phyloP scores from a whole-genome alignment of 495 filamentous ascomycete species.

The Penicillium lagena region DNA sequence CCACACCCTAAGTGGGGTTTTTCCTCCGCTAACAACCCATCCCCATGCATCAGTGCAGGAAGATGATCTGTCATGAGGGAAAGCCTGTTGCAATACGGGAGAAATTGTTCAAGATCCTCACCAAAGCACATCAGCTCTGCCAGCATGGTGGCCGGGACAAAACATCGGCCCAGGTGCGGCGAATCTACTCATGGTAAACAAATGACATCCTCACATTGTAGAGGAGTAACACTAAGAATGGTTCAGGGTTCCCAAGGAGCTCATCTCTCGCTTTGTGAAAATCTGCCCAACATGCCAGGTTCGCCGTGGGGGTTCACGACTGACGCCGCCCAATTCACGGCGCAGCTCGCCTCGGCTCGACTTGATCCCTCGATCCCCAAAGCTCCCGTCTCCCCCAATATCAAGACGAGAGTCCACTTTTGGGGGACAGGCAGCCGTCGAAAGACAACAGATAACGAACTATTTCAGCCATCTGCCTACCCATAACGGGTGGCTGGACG shows the following conservation, averaged over 20 bases:
- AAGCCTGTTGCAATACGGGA: constrained; percentile 56
- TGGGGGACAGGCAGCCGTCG: constrained; percentile 15
- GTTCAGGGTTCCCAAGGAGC: constrained; percentile 50
- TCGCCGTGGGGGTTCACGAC: constrained; percentile 36
- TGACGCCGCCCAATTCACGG: constrained; percentile 40
- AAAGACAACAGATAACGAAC: constrained; percentile 22
- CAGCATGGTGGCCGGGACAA: constrained; percentile 57
- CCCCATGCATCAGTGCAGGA: constrained; percentile 19
- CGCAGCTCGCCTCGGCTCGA: constrained; percentile 36
- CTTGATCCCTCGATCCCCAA: constrained; percentile 31
- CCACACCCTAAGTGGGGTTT: no score
- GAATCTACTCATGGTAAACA: constrained; percentile 51
- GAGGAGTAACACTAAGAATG: constrained; percentile 1
- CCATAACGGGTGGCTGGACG: constrained; percentile 22
- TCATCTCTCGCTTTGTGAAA: constrained; percentile 53
- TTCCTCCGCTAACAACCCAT: no score
- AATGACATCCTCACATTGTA: neutral
- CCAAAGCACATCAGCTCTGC: constrained; percentile 49
- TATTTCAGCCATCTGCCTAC: constrained; percentile 24
- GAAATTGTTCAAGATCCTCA: constrained; percentile 51
- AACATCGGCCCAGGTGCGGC: constrained; percentile 51
- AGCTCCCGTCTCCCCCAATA: constrained; percentile 32
- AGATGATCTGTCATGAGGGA: constrained; percentile 52
- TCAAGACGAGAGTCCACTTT: constrained; percentile 31
- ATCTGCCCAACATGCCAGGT: constrained; percentile 48